phyloP scores from a whole-genome alignment of 768 basidiomycete genomes.

The Podaxis pistillaris region DNA sequence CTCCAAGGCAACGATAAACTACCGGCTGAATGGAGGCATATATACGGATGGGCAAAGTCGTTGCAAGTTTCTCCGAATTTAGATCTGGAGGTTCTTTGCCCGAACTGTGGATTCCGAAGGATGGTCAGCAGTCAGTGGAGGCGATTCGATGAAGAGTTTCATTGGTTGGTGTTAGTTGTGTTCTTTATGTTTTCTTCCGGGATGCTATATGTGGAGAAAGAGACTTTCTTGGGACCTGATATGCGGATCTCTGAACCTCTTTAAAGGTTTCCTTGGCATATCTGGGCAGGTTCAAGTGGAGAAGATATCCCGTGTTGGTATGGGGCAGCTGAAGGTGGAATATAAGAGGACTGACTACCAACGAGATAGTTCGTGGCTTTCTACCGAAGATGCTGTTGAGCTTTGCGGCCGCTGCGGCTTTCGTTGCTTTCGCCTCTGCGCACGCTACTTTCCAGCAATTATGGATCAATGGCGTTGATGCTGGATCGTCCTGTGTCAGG shows the following conservation, averaged over 20 bases:
- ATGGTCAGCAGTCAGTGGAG: background rate
- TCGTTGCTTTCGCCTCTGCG: slow-evolving; percentile 40
- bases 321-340: too few species aligned
- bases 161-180: background rate
- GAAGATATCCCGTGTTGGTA: background rate
- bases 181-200: background rate
- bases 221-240: background rate
- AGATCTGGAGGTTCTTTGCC: background rate
- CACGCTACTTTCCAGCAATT: slow-evolving; percentile 56
- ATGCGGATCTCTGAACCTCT: background rate
- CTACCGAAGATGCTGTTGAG: background rate
- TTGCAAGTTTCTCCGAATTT: background rate
- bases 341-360: too few species aligned
- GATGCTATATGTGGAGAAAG: background rate
- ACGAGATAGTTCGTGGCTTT: background rate
- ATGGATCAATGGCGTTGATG: slow-evolving; percentile 51
- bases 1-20: background rate
- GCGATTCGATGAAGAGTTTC: background rate
- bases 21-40: background rate
- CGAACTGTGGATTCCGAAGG: background rate
- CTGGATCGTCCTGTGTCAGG: slow-evolving; percentile 45
- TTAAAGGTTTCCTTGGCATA: background rate
- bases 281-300: background rate
- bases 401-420: slow-evolving; percentile 26
- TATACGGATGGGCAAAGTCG: background rate